Conservation (phyloP, 768 basidiomycete species). For the Tricholomella constricta region DNA sequence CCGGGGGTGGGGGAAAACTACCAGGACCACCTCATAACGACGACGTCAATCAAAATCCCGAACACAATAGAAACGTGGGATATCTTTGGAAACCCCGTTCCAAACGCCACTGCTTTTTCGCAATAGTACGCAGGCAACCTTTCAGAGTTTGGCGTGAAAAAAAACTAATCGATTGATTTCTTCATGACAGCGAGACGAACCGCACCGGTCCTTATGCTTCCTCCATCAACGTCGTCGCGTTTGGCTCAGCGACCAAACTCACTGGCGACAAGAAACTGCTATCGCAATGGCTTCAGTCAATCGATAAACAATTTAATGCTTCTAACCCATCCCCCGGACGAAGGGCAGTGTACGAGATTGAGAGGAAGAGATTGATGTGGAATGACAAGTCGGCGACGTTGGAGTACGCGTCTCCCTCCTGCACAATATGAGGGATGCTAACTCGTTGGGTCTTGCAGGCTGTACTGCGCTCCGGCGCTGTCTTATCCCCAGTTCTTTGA, state of each 20-base stretch:
- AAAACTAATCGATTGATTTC: too few species aligned
- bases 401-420: background rate
- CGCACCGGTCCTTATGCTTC: background rate
- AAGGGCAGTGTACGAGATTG: background rate
- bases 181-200: background rate
- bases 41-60: conserved; percentile 1
- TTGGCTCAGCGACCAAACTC: background rate
- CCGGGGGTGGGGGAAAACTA: conserved; percentile 46
- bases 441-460: background rate
- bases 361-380: conserved; percentile 1
- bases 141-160: too few species aligned
- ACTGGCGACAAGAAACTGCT: background rate
- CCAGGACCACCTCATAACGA: background rate
- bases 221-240: conserved; percentile 1
- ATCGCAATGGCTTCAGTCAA: background rate
- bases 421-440: too few species aligned
- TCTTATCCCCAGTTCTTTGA: background rate
- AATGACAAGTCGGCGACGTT: background rate
- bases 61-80: conserved; percentile 5
- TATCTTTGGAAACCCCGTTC: background rate
- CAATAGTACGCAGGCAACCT: background rate
- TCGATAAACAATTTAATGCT: background rate
- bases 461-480: background rate
- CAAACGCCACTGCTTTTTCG: background rate
- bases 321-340: background rate